phyloP scores from a whole-genome alignment of 495 filamentous ascomycete genomes.

The Neurospora sp. region DNA sequence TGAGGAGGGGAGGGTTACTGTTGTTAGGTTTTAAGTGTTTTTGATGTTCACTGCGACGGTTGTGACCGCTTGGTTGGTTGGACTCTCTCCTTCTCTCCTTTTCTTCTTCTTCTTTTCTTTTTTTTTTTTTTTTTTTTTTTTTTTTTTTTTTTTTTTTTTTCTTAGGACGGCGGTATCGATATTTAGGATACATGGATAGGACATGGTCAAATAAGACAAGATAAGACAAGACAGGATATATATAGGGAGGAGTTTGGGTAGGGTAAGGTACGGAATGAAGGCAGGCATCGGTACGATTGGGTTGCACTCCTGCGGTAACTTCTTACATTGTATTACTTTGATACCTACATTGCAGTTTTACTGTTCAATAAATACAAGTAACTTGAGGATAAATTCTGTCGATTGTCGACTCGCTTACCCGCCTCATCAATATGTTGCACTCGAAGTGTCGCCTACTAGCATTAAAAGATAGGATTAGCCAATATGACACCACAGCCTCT shows the following conservation, averaged over 20 bases:
- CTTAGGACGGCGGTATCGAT: not conserved
- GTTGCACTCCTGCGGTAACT: not conserved
- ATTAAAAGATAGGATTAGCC: not conserved
- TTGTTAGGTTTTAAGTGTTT: constrained; percentile 40
- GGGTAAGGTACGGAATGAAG: not conserved
- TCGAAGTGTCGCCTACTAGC: not conserved
- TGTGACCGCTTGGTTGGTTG: not conserved
- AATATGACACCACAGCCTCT: not conserved
- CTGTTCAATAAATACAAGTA: not conserved
- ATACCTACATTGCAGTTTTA: not conserved
- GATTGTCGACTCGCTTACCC: not conserved
- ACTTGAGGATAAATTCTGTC: too few species aligned
- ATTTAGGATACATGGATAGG: too few species aligned
- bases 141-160: too few species aligned
- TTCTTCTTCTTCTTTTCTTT: too few species aligned
- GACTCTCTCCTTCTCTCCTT: not conserved
- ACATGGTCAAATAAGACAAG: too few species aligned
- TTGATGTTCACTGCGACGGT: not conserved
- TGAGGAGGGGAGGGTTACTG: constrained; percentile 37
- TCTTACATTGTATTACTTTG: not conserved
- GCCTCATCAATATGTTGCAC: not conserved
- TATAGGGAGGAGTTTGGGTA: not conserved
- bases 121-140: not conserved
- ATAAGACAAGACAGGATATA: not conserved
- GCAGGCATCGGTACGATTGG: not conserved